phyloP scores from a whole-genome alignment of 2,329 filamentous ascomycete genomes.

The Tolypocladium pustulatum region DNA sequence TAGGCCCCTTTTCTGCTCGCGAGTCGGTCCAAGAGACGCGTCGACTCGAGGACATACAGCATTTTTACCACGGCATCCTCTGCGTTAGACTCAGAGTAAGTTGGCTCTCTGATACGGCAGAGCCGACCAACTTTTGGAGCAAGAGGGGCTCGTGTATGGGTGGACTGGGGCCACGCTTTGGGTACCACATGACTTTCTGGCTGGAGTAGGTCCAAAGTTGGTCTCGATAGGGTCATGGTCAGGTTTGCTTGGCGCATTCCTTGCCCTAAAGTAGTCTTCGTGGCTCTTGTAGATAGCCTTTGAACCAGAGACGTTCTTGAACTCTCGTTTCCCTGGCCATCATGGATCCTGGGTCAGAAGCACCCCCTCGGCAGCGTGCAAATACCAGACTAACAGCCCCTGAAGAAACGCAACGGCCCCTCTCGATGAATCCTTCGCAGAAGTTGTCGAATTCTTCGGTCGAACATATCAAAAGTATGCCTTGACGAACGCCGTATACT shows the following conservation, averaged over 20 bases:
- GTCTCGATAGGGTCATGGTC: neutral
- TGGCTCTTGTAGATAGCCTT: neutral
- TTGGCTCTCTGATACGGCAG: constrained; percentile 13
- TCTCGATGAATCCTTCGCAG: constrained; percentile 47
- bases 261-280: neutral
- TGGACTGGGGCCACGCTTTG: constrained; percentile 19
- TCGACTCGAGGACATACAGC: neutral
- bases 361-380: constrained; percentile 1
- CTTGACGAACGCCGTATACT: constrained; percentile 53
- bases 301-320: neutral
- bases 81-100: neutral
- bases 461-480: constrained; percentile 59
- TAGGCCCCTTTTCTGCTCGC: neutral
- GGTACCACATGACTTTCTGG: constrained; percentile 19
- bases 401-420: constrained; percentile 37
- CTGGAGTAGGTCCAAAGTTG: constrained; percentile 2
- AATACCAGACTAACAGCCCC: constrained; percentile 11
- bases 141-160: constrained; percentile 17
- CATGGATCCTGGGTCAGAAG: constrained; percentile 22
- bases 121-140: constrained; percentile 10
- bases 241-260: neutral
- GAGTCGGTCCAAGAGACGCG: neutral
- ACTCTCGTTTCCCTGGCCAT: neutral
- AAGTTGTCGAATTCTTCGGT: constrained; percentile 49
- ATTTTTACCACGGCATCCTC: neutral